Base-by-base conservation (phyloP, 169 alveolate species). In the Theileria orientalis region DNA sequence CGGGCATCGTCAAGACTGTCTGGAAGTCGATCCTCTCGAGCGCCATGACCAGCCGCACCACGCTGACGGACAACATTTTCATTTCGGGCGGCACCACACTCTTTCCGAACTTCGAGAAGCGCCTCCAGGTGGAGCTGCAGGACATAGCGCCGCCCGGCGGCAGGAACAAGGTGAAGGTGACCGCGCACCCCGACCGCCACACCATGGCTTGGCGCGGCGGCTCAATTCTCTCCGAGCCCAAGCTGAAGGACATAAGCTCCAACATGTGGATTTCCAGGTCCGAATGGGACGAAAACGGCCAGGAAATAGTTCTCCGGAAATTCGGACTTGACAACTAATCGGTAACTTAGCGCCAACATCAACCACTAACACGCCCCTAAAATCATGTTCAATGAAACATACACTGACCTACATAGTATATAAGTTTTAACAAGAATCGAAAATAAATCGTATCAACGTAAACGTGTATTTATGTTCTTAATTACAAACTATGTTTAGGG, bases 131-230 rank as follows among this genome's bases (percentile, higher is more conserved):
- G 62, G 93, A 87, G 69, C 54, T 87, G 47, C 78, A 76, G 66
- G 85, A 87, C 70, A 51, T 84, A 59, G 87, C 91, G 13, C 93
- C 91, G 13, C 83, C 80, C 35, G 90, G 79, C 41, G 91, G 90
- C 23, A 84, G 93, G 78, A 60, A 71, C 19, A 70, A 52, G 51
- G 80, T 87, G 23, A 69, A 49, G 37, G 93, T 87, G 40, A 57
- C 66, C 56, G 54, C 87, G 1, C 68, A 76, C 5, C 64, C 42
- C 29, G 84, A 79, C 14, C 75, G 73, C 35, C 74, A 72, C 46
- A 11, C 75, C 54, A 70, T 79, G 21, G 47, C 78, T 37, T 79
- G 87, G 87, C 63, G 60, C 35, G 87, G 87, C 23, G 87, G 78
- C 30, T 70, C 78, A 33, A 67, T 71, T 51, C 32, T 79, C 40